Evolutionary conservation across 2,329 filamentous ascomycete genomes (phyloP), one percentile per base, ranked within the genome.

Genomic region (Clonostachys byssicola): DNA sequence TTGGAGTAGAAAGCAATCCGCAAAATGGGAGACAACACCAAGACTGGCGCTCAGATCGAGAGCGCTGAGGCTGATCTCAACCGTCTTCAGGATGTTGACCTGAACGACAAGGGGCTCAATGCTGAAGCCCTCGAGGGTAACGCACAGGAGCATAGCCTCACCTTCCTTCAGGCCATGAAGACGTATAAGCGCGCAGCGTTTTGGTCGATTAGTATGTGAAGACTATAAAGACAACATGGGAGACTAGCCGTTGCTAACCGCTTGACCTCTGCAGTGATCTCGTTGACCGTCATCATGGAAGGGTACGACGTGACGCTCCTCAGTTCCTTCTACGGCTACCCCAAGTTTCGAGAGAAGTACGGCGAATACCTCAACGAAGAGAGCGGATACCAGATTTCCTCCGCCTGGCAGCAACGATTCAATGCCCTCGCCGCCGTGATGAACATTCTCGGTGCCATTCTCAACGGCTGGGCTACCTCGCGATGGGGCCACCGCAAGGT

Each of bases 381-480:
- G 34, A 60, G 61, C 17, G 63, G 62, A 9, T 73, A 73, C 42
- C 68, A 77, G 53, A 67, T 81, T 52, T 68, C 68, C 5, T 68
- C 74, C 3, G 55, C 66, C 5, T 81, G 78, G 78, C 77, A 81
- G 57, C 68, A 74, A 17, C 70, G 64, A 3, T 64, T 81, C 42
- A 67, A 66, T 53, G 60, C 58, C 43, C 57, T 64, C 40, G 60
- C 58, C 33, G 61, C 60, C 7, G 47, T 69, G 30, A 60, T 56
- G 43, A 67, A 64, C 51, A 68, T 72, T 45, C 56, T 71, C 40
- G 69, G 70, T 13, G 64, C 65, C 33, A 45, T 71, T 44, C 35
- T 71, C 6, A 72, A 73, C 55, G 72, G 72, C 16, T 72, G 61
- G 52, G 56, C 70, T 9, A 69, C 70, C 1, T 59, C 62, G 23